Percentiles rank a stretch among this genome's conserved stretches.
Evolutionary conservation across 768 basidiomycete species (phyloP).

Genomic region (Paxillus rubicundulus): DNA sequence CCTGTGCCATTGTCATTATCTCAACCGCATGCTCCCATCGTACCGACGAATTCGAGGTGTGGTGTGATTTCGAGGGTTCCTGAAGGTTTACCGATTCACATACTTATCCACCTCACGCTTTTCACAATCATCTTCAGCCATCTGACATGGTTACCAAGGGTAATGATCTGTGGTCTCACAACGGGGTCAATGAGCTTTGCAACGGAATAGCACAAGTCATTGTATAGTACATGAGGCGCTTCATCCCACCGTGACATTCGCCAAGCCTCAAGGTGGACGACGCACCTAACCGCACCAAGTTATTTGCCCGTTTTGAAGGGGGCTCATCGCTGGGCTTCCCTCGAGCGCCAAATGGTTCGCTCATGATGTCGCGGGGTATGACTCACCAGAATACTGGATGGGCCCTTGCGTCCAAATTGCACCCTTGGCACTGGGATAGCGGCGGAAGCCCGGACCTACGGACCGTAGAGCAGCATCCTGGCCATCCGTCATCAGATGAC

Average conservation of each 20-base stretch:
- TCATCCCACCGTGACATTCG: background rate
- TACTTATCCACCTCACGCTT: background rate
- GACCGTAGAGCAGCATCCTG: no score
- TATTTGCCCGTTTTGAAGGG: constrained; percentile 43
- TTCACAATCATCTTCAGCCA: background rate
- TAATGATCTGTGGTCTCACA: constrained; percentile 45
- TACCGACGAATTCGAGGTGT: background rate
- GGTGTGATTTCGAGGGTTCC: background rate
- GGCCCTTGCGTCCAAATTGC: no score
- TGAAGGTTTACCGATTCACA: background rate
- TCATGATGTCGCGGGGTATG: constrained; percentile 87
- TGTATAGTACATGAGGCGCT: constrained; percentile 61
- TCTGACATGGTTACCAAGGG: constrained; percentile 17
- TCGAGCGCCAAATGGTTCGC: constrained; percentile 74
- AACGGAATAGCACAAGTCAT: constrained; percentile 69
- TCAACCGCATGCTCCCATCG: background rate
- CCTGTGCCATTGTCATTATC: background rate
- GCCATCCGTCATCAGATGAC: no score
- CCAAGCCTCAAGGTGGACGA: constrained; percentile 29
- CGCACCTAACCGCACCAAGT: constrained; percentile 43
- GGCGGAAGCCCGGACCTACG: no score
- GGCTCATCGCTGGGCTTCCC: constrained; percentile 59
- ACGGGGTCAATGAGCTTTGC: constrained; percentile 63
- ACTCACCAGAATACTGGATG: no score
- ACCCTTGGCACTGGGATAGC: no score